Evolutionary conservation across 2,329 filamentous ascomycete species (phyloP).

Genomic region (Alternaria sp.): DNA sequence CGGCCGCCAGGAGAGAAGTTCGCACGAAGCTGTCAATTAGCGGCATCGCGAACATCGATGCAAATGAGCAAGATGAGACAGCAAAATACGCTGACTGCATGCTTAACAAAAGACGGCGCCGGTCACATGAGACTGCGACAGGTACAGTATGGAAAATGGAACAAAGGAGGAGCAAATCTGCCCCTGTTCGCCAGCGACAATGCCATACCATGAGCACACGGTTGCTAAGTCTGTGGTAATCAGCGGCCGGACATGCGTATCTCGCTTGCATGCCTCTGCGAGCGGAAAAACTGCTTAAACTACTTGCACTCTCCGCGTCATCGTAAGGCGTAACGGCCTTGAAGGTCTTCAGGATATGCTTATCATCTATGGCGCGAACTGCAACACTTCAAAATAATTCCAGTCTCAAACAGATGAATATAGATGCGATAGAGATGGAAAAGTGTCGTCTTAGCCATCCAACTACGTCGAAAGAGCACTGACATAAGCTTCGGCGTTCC

Average conservation of each 20-base stretch:
- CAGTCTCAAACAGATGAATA: background rate
- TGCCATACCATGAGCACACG: background rate
- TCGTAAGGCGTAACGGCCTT: background rate
- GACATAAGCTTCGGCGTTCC: conserved; percentile 7
- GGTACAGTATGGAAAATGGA: background rate
- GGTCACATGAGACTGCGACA: background rate
- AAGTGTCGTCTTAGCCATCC: background rate
- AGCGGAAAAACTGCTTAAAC: background rate
- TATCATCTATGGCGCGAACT: too few relatives aligned
- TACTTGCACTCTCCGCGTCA: background rate
- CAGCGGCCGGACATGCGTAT: background rate
- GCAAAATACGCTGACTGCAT: background rate
- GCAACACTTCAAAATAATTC: background rate
- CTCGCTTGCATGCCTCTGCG: background rate
- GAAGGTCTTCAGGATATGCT: background rate
- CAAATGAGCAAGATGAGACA: background rate
- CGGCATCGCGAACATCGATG: conserved; percentile 5
- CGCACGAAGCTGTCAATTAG: conserved; percentile 1
- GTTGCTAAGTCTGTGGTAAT: background rate
- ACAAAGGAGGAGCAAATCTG: background rate
- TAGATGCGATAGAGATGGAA: conserved; percentile 1
- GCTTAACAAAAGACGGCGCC: background rate
- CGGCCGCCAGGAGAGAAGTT: conserved; percentile 1
- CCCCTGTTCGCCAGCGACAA: background rate
- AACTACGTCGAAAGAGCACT: conserved; percentile 3